These are phyloP conservation scores for Echium plantagineum DNA, from an alignment of 257 asterid species.

Conservation along the genomic window DNA sequence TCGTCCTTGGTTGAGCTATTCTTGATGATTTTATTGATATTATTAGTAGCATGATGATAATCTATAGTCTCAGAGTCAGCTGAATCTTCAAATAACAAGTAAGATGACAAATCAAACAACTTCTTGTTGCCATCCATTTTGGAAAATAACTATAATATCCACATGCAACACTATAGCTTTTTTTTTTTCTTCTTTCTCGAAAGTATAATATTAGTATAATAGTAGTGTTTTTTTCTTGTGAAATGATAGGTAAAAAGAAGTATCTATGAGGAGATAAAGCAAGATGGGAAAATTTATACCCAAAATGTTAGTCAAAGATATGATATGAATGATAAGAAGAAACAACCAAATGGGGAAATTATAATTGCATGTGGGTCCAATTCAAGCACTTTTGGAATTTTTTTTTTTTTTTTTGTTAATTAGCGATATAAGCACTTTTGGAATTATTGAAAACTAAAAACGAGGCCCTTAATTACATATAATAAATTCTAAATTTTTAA, in stretches of 20 bases:
- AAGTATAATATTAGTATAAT: too few relatives aligned
- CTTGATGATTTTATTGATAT: not conserved
- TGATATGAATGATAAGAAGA: not conserved
- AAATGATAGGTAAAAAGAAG: not conserved
- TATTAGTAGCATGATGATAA: too few relatives aligned
- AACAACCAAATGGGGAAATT: not conserved
- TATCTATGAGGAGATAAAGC: not conserved
- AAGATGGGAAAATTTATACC: not conserved
- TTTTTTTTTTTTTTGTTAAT: too few relatives aligned
- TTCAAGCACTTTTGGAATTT: too few relatives aligned
- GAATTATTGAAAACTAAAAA: too few relatives aligned
- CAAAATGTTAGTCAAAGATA: not conserved
- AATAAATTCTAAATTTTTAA: too few relatives aligned
- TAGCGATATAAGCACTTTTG: too few relatives aligned
- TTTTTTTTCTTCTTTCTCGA: too few relatives aligned
- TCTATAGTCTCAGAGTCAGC: slow-evolving; percentile 10
- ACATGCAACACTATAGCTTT: not conserved
- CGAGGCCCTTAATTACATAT: too few relatives aligned
- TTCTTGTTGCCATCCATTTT: not conserved
- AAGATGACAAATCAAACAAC: slow-evolving; percentile 12
- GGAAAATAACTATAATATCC: not conserved
- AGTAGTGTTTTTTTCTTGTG: too few relatives aligned
- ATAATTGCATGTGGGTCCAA: too few relatives aligned
- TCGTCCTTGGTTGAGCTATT: not conserved
- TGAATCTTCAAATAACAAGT: slow-evolving; percentile 16